These are phyloP conservation scores for Torrubiella hemipterigena DNA, from an alignment of 2,329 filamentous ascomycete species.

Conservation along the genomic window DNA sequence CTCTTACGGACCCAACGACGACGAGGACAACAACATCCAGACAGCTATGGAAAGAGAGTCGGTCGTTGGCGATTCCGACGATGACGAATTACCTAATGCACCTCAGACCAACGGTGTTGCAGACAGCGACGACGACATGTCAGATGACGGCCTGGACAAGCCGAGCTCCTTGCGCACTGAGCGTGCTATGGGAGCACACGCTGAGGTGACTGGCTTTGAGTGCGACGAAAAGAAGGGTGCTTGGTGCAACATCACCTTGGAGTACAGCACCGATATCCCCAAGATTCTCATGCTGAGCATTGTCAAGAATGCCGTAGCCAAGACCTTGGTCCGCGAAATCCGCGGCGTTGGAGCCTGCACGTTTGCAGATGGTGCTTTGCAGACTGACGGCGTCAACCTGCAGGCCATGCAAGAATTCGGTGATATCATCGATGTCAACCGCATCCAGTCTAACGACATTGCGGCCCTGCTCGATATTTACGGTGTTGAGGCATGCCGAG, in stretches of 20 bases:
- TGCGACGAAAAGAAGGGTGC: slow-evolving; percentile 65
- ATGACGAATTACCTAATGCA: no score
- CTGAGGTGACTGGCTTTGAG: slow-evolving; percentile 62
- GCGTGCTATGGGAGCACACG: slow-evolving; percentile 50
- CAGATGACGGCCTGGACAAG: slow-evolving; percentile 21
- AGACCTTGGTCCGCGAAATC: slow-evolving; percentile 80
- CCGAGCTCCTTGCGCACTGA: slow-evolving; percentile 34
- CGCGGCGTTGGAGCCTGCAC: slow-evolving; percentile 63
- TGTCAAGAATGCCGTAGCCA: slow-evolving; percentile 68
- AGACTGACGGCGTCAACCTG: slow-evolving; percentile 79
- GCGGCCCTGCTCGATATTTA: slow-evolving; percentile 73
- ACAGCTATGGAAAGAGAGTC: slow-evolving; percentile 48
- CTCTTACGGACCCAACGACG: slow-evolving; percentile 86
- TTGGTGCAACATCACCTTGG: slow-evolving; percentile 72
- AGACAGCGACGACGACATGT: slow-evolving; percentile 26
- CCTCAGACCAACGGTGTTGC: slow-evolving; percentile 17
- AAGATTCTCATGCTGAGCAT: slow-evolving; percentile 91
- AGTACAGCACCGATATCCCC: slow-evolving; percentile 66
- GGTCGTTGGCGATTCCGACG: slow-evolving; percentile 42
- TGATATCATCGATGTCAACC: slow-evolving; percentile 75
- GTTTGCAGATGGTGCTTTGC: slow-evolving; percentile 53
- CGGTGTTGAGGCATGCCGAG: slow-evolving; percentile 85
- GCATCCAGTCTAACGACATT: slow-evolving; percentile 86
- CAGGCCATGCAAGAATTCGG: slow-evolving; percentile 81
- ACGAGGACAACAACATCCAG: slow-evolving; percentile 72